Percentiles rank a stretch among this genome's conserved stretches.
Conservation (phyloP, 495 filamentous ascomycete species). For the Aspergillus taichungensis region DNA sequence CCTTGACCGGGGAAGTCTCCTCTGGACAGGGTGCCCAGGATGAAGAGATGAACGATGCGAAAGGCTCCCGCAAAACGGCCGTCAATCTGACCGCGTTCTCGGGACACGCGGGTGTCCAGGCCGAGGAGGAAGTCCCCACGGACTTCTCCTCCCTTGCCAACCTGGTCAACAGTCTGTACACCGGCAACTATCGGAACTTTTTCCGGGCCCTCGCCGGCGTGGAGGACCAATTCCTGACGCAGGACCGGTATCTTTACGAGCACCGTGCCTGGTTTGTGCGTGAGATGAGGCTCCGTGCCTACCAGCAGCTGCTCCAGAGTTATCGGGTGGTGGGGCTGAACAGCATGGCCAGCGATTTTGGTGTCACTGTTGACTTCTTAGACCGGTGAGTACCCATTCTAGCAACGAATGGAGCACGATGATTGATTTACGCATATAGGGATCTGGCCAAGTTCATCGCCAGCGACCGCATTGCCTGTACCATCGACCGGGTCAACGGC, state of each 20-base stretch:
- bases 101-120: slow-evolving; percentile 54
- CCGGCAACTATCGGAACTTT: slow-evolving; percentile 85
- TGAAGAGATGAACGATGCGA: slow-evolving; percentile 66
- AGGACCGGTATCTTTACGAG: slow-evolving; percentile 89
- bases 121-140: slow-evolving; percentile 62
- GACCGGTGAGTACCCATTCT: slow-evolving; percentile 58
- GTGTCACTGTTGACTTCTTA: slow-evolving; percentile 89
- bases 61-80: slow-evolving; percentile 45
- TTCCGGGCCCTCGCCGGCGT: slow-evolving; percentile 85
- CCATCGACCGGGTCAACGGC: slow-evolving; percentile 93
- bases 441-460: slow-evolving; percentile 97
- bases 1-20: slow-evolving; percentile 62
- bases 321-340: slow-evolving; percentile 92
- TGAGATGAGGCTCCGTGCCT: slow-evolving; percentile 92
- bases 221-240: slow-evolving; percentile 86
- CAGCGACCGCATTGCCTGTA: slow-evolving; percentile 85
- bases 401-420: not conserved
- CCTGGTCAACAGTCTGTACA: slow-evolving; percentile 84
- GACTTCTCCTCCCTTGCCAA: slow-evolving; percentile 78
- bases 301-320: slow-evolving; percentile 93
- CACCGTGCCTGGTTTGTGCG: slow-evolving; percentile 93
- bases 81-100: slow-evolving; percentile 81
- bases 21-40: slow-evolving; percentile 71
- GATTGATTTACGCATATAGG: slow-evolving; percentile 35
- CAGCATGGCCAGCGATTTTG: slow-evolving; percentile 95